Evolutionary conservation across 2,329 filamentous ascomycete genomes (phyloP).

Genomic region (Echinosphaeria canescens): DNA sequence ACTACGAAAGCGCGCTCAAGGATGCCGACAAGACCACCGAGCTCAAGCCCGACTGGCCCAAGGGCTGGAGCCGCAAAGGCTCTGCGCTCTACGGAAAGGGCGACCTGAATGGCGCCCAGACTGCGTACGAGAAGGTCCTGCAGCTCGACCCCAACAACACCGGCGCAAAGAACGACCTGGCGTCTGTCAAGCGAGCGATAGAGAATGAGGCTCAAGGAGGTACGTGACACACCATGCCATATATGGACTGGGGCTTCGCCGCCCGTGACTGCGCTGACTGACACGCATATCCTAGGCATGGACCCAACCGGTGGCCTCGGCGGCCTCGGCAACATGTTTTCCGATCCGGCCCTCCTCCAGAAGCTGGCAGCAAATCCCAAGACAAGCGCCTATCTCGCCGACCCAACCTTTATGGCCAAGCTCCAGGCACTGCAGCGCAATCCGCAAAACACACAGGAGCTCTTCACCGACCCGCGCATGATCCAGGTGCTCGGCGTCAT

Average conservation of each 20-base stretch:
- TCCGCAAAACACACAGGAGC: conserved; percentile 54
- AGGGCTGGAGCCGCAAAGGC: conserved; percentile 88
- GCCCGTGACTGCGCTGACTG: no score
- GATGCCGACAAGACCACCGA: conserved; percentile 89
- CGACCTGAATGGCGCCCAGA: conserved; percentile 64
- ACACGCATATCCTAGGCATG: conserved; percentile 1
- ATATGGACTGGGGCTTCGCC: no score
- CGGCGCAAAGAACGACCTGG: conserved; percentile 74
- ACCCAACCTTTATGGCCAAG: conserved; percentile 78
- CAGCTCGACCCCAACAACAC: conserved; percentile 85
- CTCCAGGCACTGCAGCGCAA: conserved; percentile 64
- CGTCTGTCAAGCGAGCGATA: conserved; percentile 73
- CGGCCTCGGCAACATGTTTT: conserved; percentile 84
- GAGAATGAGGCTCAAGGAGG: conserved; percentile 36
- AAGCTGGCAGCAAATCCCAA: conserved; percentile 93
- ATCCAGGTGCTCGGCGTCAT: conserved; percentile 85
- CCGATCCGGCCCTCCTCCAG: conserved; percentile 69
- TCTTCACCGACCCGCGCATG: conserved; percentile 81
- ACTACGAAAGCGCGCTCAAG: conserved; percentile 65
- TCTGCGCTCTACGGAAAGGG: conserved; percentile 75
- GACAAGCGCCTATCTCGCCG: conserved; percentile 61
- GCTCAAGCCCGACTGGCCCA: conserved; percentile 94
- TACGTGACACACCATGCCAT: conserved; percentile 2
- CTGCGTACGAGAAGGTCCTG: conserved; percentile 86
- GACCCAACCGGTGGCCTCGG: conserved; percentile 59